A percentile compares a stretch with the other conserved stretches of the same genome.
Evolutionary conservation across 1,284 basidiomycete genomes (phyloP).

Genomic region (Heterobasidion irregulare): DNA sequence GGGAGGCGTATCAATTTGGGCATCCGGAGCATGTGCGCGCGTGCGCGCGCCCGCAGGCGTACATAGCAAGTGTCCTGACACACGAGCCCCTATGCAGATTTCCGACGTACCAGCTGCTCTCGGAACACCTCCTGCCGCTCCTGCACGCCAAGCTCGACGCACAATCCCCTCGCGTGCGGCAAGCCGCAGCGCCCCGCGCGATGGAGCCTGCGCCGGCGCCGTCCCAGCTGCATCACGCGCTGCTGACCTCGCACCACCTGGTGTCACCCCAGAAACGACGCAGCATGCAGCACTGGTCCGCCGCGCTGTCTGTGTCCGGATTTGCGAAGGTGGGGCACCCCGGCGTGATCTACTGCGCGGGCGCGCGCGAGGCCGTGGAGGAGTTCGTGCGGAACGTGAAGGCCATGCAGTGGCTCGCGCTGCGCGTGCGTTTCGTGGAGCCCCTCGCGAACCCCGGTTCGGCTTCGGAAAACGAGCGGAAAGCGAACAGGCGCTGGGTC

Average conservation of each 20-base stretch:
- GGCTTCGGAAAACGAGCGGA: background rate
- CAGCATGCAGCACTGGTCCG: conserved; percentile 50
- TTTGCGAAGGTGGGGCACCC: conserved; percentile 73
- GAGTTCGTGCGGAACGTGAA: conserved; percentile 63
- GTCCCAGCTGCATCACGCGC: conserved; percentile 38
- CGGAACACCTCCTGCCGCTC: conserved; percentile 47
- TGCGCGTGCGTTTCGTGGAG: conserved; percentile 56
- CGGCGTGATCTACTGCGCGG: conserved; percentile 65
- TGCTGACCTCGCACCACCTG: conserved; percentile 70
- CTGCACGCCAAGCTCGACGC: conserved; percentile 24
- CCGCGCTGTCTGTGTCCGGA: conserved; percentile 46
- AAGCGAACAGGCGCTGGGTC: conserved; percentile 25
- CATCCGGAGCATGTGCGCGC: background rate
- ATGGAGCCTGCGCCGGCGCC: background rate
- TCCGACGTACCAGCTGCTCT: conserved; percentile 51
- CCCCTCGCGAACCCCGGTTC: conserved; percentile 13
- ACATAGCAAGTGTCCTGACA: background rate
- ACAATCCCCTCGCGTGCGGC: no score
- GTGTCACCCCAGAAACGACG: conserved; percentile 63
- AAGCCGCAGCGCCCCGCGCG: background rate
- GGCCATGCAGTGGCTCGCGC: conserved; percentile 72
- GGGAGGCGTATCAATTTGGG: background rate
- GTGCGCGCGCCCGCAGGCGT: background rate
- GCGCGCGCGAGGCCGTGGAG: conserved; percentile 40
- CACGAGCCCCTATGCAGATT: conserved; percentile 30